Conservation (phyloP, 805 yeast species). For the Ogataea methanolica region DNA sequence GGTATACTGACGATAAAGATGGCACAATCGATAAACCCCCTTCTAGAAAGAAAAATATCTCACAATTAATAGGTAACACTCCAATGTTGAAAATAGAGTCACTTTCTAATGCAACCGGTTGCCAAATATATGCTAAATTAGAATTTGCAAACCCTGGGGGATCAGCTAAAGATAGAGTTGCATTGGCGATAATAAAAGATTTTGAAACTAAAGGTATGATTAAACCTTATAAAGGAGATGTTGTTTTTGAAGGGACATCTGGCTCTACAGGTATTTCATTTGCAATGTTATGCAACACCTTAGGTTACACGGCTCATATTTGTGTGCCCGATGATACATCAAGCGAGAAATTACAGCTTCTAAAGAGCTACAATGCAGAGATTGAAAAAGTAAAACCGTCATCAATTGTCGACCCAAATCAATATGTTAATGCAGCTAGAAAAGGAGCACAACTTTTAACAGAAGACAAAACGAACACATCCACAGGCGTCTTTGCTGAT, state of each 20-base stretch:
- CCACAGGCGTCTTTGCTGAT: conserved; percentile 81
- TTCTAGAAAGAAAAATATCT: conserved; percentile 14
- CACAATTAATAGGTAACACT: conserved; percentile 82
- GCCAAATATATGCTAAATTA: conserved; percentile 80
- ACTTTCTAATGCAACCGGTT: conserved; percentile 67
- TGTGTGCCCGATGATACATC: conserved; percentile 94
- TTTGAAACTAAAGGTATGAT: conserved; percentile 60
- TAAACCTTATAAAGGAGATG: conserved; percentile 58
- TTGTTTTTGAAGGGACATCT: conserved; percentile 90
- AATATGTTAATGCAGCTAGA: conserved; percentile 86
- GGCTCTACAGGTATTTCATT: conserved; percentile 96
- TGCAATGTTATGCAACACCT: conserved; percentile 82
- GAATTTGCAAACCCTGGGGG: conserved; percentile 92
- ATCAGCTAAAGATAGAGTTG: conserved; percentile 92
- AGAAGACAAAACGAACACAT: conserved; percentile 30
- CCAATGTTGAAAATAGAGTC: conserved; percentile 75
- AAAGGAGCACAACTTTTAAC: conserved; percentile 53
- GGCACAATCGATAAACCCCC: conserved; percentile 4
- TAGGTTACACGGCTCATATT: conserved; percentile 90
- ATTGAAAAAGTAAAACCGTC: conserved; percentile 91
- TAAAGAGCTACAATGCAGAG: conserved; percentile 73
- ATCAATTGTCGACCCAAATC: conserved; percentile 87
- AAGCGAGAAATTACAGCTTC: conserved; percentile 68
- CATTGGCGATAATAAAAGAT: conserved; percentile 70
- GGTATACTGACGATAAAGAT: not conserved